phyloP scores from a whole-genome alignment of 495 filamentous ascomycete genomes.

The Ramalina intermedia region DNA sequence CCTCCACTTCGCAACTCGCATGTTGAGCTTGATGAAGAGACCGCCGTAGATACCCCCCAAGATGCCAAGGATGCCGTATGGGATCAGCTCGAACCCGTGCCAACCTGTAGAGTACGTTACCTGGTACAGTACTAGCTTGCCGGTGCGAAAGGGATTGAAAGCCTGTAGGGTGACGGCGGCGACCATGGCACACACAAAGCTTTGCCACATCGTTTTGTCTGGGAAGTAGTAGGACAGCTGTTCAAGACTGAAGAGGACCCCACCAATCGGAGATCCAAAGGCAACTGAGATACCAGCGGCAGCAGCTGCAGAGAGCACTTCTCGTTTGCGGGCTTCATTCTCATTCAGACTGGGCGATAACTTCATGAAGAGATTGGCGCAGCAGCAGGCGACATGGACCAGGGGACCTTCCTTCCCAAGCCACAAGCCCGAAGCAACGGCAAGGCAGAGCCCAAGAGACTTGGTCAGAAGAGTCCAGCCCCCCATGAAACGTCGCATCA shows the following conservation, averaged over 20 bases:
- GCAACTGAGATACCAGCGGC: slow-evolving; percentile 93
- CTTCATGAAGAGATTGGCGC: slow-evolving; percentile 91
- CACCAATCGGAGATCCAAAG: slow-evolving; percentile 92
- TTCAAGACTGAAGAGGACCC: slow-evolving; percentile 86
- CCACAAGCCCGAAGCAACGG: slow-evolving; percentile 94
- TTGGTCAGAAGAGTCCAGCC: slow-evolving; percentile 89
- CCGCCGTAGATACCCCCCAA: slow-evolving; percentile 86
- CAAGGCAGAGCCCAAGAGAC: slow-evolving; percentile 79
- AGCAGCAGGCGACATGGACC: slow-evolving; percentile 96
- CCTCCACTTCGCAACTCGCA: slow-evolving; percentile 72
- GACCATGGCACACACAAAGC: slow-evolving; percentile 97
- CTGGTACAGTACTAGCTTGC: slow-evolving; percentile 92
- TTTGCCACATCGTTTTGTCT: slow-evolving; percentile 99
- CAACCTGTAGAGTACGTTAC: slow-evolving; percentile 85
- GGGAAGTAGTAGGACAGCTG: slow-evolving; percentile 98
- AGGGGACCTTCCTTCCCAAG: slow-evolving; percentile 95
- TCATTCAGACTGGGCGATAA: slow-evolving; percentile 65
- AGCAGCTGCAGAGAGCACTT: slow-evolving; percentile 87
- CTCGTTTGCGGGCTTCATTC: slow-evolving; percentile 94
- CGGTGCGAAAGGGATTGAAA: slow-evolving; percentile 87
- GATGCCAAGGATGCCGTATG: slow-evolving; percentile 76
- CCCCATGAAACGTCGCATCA: slow-evolving; percentile 84
- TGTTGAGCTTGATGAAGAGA: slow-evolving; percentile 88
- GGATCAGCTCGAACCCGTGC: slow-evolving; percentile 90
- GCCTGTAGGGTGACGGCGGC: slow-evolving; percentile 87